Base-by-base conservation (phyloP, 1,139 yeast species). In the Schizosaccharomyces versatilis region DNA sequence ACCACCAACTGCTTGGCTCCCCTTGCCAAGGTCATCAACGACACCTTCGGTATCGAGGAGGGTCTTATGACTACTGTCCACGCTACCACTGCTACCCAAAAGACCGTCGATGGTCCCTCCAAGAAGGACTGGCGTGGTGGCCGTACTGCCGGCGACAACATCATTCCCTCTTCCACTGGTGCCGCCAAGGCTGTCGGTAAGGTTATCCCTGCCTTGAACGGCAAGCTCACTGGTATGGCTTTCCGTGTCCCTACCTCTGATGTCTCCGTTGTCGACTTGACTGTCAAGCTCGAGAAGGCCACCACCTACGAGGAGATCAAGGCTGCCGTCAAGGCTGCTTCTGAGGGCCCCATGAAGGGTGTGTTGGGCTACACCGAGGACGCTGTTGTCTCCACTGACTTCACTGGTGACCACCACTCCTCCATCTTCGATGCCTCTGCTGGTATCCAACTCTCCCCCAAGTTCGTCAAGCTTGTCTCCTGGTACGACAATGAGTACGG, bases 101-200 rank as follows among this genome's bases (percentile, higher is more conserved):
- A 82, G 80, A 80, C 88, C 62, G 93, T 82, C 63, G 93, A 82
- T 69, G 93, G 93, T 73, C 88, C 93, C 68, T 81, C 90, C 71
- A 81, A 79, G 78, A 82, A 82, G 79, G 93, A 83, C 78, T 83
- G 93, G 93, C 79, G 93, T 77, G 93, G 93, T 71, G 93, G 93
- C 71, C 80, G 93, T 74, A 80, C 93, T 67, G 93, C 93, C 69
- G 79, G 86, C 60, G 88, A 83, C 69, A 82, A 82, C 83, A 81
- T 82, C 70, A 82, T 82, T 67, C 93, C 93, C 69, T 82, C 90
- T 54, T 81, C 90, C 63, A 82, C 93, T 63, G 93, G 93, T 77
- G 93, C 93, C 68, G 94, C 94, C 68, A 82, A 82, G 79, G 90
- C 90, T 65, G 93, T 82, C 66, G 93, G 90, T 71, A 81, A 81